A percentile compares a stretch with the other conserved stretches of the same genome.
Conservation (phyloP, 805 yeast species). For the Maudiozyma serrabonitensis region DNA sequence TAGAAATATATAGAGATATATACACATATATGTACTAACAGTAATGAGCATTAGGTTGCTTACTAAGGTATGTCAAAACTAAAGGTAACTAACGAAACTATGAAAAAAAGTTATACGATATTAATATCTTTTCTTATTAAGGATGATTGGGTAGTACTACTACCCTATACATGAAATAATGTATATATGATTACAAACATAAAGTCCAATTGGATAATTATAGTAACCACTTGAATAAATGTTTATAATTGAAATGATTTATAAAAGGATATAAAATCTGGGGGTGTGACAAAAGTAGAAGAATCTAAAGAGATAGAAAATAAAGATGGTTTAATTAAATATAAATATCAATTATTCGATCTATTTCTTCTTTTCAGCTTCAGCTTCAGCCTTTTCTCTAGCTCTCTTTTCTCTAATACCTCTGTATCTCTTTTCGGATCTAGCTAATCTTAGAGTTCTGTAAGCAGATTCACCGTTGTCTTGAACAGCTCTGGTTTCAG, state of each 20-base stretch:
- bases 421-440: constrained; percentile 84
- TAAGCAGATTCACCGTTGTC: constrained; percentile 70
- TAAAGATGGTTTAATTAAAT: too few relatives aligned
- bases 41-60: too few relatives aligned
- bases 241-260: background rate
- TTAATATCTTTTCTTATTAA: background rate
- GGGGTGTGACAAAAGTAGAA: background rate
- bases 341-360: constrained; percentile 5
- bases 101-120: background rate
- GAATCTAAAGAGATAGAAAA: background rate
- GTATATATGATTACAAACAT: constrained; percentile 1
- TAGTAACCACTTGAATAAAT: background rate
- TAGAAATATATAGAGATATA: background rate
- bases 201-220: background rate
- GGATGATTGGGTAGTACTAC: background rate
- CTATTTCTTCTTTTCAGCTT: constrained; percentile 98
- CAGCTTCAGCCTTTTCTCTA: constrained; percentile 95
- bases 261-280: background rate
- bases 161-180: constrained; percentile 1
- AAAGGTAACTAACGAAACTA: background rate
- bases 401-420: constrained; percentile 99
- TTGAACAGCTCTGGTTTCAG: constrained; percentile 82
- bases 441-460: constrained; percentile 92
- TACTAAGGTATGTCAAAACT: too few relatives aligned
- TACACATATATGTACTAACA: too few relatives aligned